Evolutionary conservation across 306 rosid species (phyloP).

Genomic region (Casuarina cunninghamiana): DNA sequence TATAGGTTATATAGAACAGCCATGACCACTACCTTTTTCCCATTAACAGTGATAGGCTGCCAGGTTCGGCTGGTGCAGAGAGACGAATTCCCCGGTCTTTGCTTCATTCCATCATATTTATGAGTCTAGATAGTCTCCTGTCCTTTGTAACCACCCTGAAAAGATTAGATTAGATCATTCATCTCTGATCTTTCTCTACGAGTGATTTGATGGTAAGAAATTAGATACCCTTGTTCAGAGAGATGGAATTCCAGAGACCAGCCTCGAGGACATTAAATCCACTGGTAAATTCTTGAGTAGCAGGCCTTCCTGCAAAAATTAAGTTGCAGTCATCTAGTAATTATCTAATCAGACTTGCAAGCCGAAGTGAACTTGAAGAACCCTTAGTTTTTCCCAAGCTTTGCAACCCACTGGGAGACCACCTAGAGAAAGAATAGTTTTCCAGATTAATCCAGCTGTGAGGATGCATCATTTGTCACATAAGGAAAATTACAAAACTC

Average conservation of each 20-base stretch:
- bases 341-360: neutral
- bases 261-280: constrained; percentile 93
- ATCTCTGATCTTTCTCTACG: constrained; percentile 18
- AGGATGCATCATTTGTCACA: neutral
- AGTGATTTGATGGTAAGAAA: constrained; percentile 20
- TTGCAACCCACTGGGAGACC: constrained; percentile 80
- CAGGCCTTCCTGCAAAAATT: constrained; percentile 77
- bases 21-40: constrained; percentile 51
- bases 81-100: constrained; percentile 87
- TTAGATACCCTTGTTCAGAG: constrained; percentile 66
- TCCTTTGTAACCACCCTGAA: constrained; percentile 94
- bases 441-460: constrained; percentile 79
- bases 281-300: constrained; percentile 86
- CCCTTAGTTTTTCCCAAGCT: constrained; percentile 83
- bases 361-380: constrained; percentile 48
- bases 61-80: constrained; percentile 76
- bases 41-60: constrained; percentile 68
- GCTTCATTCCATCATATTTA: constrained; percentile 87
- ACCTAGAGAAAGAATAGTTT: constrained; percentile 69
- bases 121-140: constrained; percentile 92
- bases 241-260: constrained; percentile 82
- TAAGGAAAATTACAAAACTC: neutral
- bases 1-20: neutral
- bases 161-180: constrained; percentile 26
- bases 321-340: neutral